phyloP scores from a whole-genome alignment of 2,329 filamentous ascomycete species.

The Arthrobotrys iridis region DNA sequence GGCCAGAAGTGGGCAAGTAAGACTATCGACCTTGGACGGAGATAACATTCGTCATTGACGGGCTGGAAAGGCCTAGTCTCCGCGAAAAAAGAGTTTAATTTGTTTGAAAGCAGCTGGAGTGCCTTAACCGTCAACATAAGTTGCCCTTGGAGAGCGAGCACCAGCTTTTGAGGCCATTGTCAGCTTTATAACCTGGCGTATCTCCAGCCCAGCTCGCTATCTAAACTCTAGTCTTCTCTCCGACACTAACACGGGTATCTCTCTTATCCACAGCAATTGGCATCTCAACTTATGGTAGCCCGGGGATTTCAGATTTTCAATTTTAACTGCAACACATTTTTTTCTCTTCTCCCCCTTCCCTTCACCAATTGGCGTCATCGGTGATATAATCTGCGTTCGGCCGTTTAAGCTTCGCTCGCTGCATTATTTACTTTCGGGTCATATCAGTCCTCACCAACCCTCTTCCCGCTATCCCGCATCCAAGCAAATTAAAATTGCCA shows the following conservation, averaged over 20 bases:
- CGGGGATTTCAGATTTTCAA: not conserved
- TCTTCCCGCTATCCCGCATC: not conserved
- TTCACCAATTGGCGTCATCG: conserved; percentile 10
- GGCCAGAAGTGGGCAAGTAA: not conserved
- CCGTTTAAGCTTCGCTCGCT: conserved; percentile 1
- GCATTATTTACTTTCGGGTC: not conserved
- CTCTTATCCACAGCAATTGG: not conserved
- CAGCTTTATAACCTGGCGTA: conserved; percentile 36
- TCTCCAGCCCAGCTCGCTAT: conserved; percentile 1
- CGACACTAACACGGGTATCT: not conserved
- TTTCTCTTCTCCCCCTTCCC: too few relatives aligned
- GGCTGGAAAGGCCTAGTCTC: conserved; percentile 14
- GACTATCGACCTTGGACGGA: conserved; percentile 22
- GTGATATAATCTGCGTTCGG: not conserved
- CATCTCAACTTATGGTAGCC: not conserved
- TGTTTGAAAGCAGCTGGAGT: conserved; percentile 39
- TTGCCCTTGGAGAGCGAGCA: too few relatives aligned
- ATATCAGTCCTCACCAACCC: not conserved
- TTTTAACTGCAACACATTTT: not conserved
- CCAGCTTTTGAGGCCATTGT: conserved; percentile 14
- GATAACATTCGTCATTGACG: conserved; percentile 41
- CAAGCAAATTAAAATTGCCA: not conserved
- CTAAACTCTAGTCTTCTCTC: conserved; percentile 2
- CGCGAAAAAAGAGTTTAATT: conserved; percentile 5
- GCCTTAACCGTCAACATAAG: too few relatives aligned